phyloP scores from a whole-genome alignment of 1,284 basidiomycete species.

The Rhodotorula glutinis region DNA sequence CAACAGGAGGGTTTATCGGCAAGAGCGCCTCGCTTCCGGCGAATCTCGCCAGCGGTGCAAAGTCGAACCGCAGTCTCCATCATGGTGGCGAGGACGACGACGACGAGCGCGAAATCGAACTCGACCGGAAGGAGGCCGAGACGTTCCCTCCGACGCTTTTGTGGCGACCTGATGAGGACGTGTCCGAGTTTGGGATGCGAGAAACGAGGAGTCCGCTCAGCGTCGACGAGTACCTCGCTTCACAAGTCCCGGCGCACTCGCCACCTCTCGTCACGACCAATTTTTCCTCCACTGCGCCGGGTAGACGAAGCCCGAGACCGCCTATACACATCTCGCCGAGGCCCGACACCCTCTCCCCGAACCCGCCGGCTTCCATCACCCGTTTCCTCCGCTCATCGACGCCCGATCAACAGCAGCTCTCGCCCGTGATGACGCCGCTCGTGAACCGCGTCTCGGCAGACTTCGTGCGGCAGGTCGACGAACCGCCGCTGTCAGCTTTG shows the following conservation, averaged over 20 bases:
- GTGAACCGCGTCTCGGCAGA: conserved; percentile 11
- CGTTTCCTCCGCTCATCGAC: neutral
- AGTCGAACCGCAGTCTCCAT: neutral
- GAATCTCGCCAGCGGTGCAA: neutral
- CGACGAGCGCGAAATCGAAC: neutral
- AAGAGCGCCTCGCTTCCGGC: conserved; percentile 9
- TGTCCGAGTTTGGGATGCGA: neutral
- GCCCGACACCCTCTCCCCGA: neutral
- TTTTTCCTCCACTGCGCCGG: neutral
- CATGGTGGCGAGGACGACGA: neutral
- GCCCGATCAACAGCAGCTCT: neutral
- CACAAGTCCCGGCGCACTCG: neutral
- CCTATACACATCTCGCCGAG: neutral
- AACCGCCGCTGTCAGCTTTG: neutral
- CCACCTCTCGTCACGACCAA: neutral
- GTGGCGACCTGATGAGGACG: neutral
- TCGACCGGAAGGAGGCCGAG: neutral
- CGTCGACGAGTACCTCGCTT: neutral
- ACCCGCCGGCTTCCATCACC: neutral
- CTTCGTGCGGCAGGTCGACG: conserved; percentile 5
- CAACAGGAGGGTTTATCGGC: too few relatives aligned
- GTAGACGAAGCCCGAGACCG: neutral
- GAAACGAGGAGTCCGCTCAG: neutral
- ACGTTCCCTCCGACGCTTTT: neutral
- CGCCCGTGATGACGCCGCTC: neutral